These are phyloP conservation scores for Fistulinella prunicolor DNA, from an alignment of 768 basidiomycete genomes.

Conservation along the genomic window DNA sequence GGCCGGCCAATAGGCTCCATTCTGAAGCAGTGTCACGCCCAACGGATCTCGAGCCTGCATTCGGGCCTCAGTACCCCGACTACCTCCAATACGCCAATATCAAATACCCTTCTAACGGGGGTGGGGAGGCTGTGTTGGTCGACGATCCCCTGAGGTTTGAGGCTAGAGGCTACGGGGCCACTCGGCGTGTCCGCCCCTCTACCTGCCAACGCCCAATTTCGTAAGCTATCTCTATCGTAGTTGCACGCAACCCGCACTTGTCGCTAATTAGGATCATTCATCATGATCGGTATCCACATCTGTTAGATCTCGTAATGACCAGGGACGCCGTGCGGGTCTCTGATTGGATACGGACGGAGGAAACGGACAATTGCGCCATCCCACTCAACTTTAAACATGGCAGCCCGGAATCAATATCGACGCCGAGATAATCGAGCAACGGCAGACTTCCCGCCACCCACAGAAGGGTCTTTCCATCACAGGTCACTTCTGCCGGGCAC, in stretches of 20 bases:
- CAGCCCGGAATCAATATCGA: conserved; percentile 23
- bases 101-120: conserved; percentile 17
- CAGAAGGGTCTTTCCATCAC: conserved; percentile 14
- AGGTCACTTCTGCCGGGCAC: conserved; percentile 20
- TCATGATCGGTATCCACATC: conserved; percentile 21
- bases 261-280: conserved; percentile 21
- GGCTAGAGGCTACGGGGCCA: conserved; percentile 4
- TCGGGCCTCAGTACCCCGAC: conserved; percentile 22
- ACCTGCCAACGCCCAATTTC: conserved; percentile 10
- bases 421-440: conserved; percentile 19
- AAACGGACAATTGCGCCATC: conserved; percentile 17
- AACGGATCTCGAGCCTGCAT: conserved; percentile 21
- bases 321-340: conserved; percentile 22
- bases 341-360: conserved; percentile 23
- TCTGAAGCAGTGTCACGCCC: conserved; percentile 9
- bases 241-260: conserved; percentile 10
- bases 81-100: conserved; percentile 15
- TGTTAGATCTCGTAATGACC: conserved; percentile 21
- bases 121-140: conserved; percentile 8
- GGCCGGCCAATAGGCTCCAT: conserved; percentile 12
- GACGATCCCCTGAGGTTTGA: conserved; percentile 15
- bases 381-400: conserved; percentile 21
- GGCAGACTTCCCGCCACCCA: conserved; percentile 9
- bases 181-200: conserved; percentile 8
- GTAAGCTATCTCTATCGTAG: conserved; percentile 16